Evolutionary conservation across 164 flowering plant species (phyloP), one percentile per base, ranked within the genome.

Genomic region (Umbellularia californica): DNA sequence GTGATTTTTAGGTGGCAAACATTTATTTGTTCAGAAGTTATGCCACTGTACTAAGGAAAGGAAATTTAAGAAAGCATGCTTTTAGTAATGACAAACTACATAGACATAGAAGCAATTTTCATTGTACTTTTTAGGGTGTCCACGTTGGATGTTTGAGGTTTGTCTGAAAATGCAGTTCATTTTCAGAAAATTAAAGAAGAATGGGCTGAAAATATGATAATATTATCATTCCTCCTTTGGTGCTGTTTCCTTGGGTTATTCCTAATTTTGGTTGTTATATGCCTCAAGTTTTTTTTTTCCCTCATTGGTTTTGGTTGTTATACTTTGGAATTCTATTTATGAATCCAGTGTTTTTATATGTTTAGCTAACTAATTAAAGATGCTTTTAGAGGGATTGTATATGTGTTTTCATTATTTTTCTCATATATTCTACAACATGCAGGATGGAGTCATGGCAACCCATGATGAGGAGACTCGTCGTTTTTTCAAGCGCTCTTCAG

Each of bases 401-500:
- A 64, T 24, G 67, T 23, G 67, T 64, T 23, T 64, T 64, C 14
- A 28, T 47, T n/a, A 50, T 17, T 60, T 72, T 47, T 11, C 65
- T 70, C 50, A 35, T 27, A 10, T 24, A 73, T 69, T 68, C 71
- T 52, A 19, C 67, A 10, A 24, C 55, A 50, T 84, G 79, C 84
- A 95, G 97, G 97, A 87, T 84, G 99, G 99, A 63, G 75, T 96
- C 60, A 94, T 94, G 98, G 77, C 71, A 79, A 96, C 99, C 68
- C 97, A 96, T 87, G 98, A 95, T 81, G 99, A 95, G 83, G 99
- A 93, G 84, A 95, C 96, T 70, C 92, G 97, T 52, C 89, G 87
- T 24, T 93, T 90, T 81, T 93, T 95, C 82, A 95, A 95, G 83
- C 87, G 92, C 65, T 95, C 99, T 9, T 95, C 98, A 1, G 99